Conservation (phyloP, 2,329 filamentous ascomycete genomes). For the Rutstroemia sp. region DNA sequence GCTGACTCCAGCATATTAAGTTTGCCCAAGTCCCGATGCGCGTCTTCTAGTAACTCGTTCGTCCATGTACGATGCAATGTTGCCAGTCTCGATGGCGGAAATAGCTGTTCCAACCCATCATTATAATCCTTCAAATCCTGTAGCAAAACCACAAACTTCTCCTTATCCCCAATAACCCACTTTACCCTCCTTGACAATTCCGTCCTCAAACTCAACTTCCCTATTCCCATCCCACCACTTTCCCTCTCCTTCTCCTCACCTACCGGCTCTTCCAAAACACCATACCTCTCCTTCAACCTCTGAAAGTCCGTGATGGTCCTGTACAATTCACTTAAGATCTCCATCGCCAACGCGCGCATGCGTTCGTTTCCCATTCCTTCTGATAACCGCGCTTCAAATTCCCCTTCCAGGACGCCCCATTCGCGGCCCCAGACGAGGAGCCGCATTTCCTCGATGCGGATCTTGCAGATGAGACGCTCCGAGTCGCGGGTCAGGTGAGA, state of each 20-base stretch:
- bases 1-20: conserved; percentile 37
- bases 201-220: conserved; percentile 14
- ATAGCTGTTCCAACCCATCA: conserved; percentile 40
- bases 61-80: conserved; percentile 40
- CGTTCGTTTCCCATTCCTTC: conserved; percentile 29
- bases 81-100: conserved; percentile 35
- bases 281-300: conserved; percentile 37
- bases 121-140: conserved; percentile 40
- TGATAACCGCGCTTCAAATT: conserved; percentile 31
- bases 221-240: conserved; percentile 4
- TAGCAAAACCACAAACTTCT: conserved; percentile 37
- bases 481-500: conserved; percentile 36
- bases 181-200: conserved; percentile 31
- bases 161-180: conserved; percentile 42
- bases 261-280: conserved; percentile 30
- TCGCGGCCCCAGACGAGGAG: conserved; percentile 41
- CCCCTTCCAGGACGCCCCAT: conserved; percentile 41
- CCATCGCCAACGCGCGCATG: conserved; percentile 34
- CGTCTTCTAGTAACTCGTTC: conserved; percentile 39
- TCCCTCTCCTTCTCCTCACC: conserved; percentile 4
- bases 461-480: conserved; percentile 39
- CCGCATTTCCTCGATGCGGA: conserved; percentile 43
- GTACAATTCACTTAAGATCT: conserved; percentile 38
- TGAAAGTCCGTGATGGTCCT: conserved; percentile 38
- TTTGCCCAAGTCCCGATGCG: conserved; percentile 35